Percentiles rank a stretch among this genome's conserved stretches.
phyloP scores from a whole-genome alignment of 257 asterid genomes.

The Nicotiana otophora region DNA sequence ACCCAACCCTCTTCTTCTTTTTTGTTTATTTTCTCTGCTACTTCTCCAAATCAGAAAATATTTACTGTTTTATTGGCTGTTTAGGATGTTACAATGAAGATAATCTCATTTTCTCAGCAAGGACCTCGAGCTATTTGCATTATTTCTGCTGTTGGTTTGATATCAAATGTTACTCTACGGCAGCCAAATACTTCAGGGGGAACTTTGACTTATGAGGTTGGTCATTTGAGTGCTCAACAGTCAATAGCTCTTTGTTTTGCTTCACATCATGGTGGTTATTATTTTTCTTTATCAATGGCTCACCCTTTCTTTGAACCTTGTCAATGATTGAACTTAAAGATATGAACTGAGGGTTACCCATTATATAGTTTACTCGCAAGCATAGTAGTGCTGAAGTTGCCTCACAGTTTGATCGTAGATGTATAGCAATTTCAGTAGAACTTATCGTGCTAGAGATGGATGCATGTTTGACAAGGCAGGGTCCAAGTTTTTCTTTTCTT shows the following conservation, averaged over 20 bases:
- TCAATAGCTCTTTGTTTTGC: neutral
- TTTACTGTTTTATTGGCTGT: neutral
- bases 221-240: neutral
- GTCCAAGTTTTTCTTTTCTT: neutral
- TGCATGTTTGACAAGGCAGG: neutral
- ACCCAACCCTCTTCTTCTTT: neutral
- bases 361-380: neutral
- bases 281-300: neutral
- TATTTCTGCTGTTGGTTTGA: constrained; percentile 68
- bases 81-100: constrained; percentile 67
- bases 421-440: neutral
- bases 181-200: constrained; percentile 80
- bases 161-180: constrained; percentile 65
- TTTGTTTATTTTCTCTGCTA: neutral
- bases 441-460: neutral
- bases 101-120: constrained; percentile 61
- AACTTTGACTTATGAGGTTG: constrained; percentile 74
- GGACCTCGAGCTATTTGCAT: constrained; percentile 86
- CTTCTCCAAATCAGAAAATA: neutral
- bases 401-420: neutral
- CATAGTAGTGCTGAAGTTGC: neutral
- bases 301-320: neutral
- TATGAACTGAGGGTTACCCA: neutral
- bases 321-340: neutral
- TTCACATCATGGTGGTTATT: neutral